Base-by-base conservation (phyloP, 148 eudicot species). In the Fagopyrum esculentum region DNA sequence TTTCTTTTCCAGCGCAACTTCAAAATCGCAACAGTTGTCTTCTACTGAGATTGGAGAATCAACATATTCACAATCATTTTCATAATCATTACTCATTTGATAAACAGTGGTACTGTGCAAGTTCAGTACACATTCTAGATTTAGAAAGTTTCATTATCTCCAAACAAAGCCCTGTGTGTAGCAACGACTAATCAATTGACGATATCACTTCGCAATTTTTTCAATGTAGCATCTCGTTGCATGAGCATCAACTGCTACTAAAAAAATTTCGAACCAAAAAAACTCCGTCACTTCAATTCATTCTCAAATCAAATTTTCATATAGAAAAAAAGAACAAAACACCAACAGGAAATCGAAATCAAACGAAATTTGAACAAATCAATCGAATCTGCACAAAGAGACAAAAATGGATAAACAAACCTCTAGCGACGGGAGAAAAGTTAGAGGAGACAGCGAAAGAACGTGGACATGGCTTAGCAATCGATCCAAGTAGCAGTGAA, bases 401-500 rank as follows among this genome's bases (percentile, higher is more conserved):
- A 69, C 43, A 40, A 57, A 73, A 17, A 45, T 22, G 3, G 40
- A 35, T 35, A 35, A 35, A 45, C 68, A 57, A 78, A 84, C 87
- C 85, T 57, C 45, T 71, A 9, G 83, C 55, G 61, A 45, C 35
- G 6, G 85, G 73, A 59, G 80, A 72, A 8, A 74, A 40, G 6
- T 69, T 76, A 55, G 85, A 71, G 6, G 79, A 43, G 73, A 74
- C 50, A 13, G 80, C 82, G 56, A 82, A 79, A 3, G 80, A 46
- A 45, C 48, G 72, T 44, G 63, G 59, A 55, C 73, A 57, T 26
- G 85, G 82, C 73, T 81, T 85, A n/a, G 83, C 76, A 55, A 75
- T 73, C 17, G 84, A 85, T 70, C 86, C 81, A 56, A 84, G 57
- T 16, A 84, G 80, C 60, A 83, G 72, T 73, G 85, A 84, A 66